Base-by-base conservation (phyloP, 192 early-diverging fungal species). In the Phycomyces blakesleeanus region DNA sequence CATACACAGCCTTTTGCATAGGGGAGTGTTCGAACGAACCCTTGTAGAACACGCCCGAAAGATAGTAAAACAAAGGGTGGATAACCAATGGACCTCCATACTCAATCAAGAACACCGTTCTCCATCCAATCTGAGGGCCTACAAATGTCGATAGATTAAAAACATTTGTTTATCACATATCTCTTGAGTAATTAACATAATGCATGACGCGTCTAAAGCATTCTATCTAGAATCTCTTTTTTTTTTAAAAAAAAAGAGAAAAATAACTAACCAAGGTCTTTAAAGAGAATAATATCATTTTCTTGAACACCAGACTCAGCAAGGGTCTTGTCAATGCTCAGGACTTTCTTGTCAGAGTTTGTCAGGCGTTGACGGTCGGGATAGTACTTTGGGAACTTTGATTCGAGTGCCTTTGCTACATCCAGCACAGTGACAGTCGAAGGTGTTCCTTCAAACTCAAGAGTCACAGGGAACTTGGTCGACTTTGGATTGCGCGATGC, bases 61-160 rank as follows among this genome's bases (percentile, higher is more conserved):
- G 78, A 70, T 85, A 87, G 83, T 92, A 98, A 64, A 95, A 81
- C 29, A 98, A 64, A 29, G 88, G 85, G 59, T 98, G 93, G 67
- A 96, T 74, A 29, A 94, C 42, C 57, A 98, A 68, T 22, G 96
- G 96, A 42, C 96, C 96, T 42, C 87, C 67, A 56, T 98, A 98
- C 75, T 98, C 96, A 60, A 96, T 85, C 66, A 93, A 77, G 66
- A 96, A 98, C 51, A 96, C 94, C 18, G 90, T 92, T 58, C 82
- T 80, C 96, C 96, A 98, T 60, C 93, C 89, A 61, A 96, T 88
- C 76, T 98, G 96, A 15, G 91, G 91, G 10, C 93, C 88, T 77
- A 55, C 51, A 21, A 50, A 41, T 41, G 14, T 41, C 6, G 6
- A 41, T 41, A 41, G 6, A 47, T 18, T 34, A 4, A 11, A 21